Conservation (phyloP, 2,329 filamentous ascomycete species). For the Fusarium sororula region DNA sequence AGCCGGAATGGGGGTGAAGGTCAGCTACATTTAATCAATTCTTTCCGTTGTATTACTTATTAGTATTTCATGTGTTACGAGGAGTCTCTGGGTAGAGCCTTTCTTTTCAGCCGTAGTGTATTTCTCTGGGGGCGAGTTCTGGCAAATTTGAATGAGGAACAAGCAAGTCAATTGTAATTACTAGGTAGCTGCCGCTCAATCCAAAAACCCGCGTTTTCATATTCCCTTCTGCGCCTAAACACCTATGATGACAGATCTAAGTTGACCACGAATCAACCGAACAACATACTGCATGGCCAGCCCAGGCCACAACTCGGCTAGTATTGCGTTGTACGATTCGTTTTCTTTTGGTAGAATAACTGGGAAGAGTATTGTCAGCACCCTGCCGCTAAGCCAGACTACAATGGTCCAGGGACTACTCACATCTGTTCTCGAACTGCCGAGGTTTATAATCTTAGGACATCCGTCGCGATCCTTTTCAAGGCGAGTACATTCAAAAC, state of each 20-base stretch:
- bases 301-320: conserved; percentile 61
- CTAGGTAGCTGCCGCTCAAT: conserved; percentile 22
- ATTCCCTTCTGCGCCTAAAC: conserved; percentile 34
- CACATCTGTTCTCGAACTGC: conserved; percentile 93
- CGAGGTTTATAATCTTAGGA: conserved; percentile 99
- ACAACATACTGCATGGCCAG: conserved; percentile 46
- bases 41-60: conserved; percentile 38
- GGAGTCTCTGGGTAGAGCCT: conserved; percentile 40
- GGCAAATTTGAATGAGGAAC: conserved; percentile 12
- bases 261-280: conserved; percentile 15
- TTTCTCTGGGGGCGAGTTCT: conserved; percentile 30
- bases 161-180: conserved; percentile 22
- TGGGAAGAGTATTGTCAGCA: conserved; percentile 44
- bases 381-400: not conserved
- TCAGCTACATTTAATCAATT: conserved; percentile 82
- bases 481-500: conserved; percentile 95
- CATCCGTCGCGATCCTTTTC: conserved; percentile 98
- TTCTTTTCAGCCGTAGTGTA: conserved; percentile 24
- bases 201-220: conserved; percentile 11
- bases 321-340: conserved; percentile 66
- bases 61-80: conserved; percentile 41
- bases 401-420: conserved; percentile 41
- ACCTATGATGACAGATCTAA: conserved; percentile 34
- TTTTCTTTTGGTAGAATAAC: conserved; percentile 74
- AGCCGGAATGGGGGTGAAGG: conserved; percentile 95